phyloP scores from a whole-genome alignment of 108 stramenopile genomes.

The Mayamaea pseudoterrestris region DNA sequence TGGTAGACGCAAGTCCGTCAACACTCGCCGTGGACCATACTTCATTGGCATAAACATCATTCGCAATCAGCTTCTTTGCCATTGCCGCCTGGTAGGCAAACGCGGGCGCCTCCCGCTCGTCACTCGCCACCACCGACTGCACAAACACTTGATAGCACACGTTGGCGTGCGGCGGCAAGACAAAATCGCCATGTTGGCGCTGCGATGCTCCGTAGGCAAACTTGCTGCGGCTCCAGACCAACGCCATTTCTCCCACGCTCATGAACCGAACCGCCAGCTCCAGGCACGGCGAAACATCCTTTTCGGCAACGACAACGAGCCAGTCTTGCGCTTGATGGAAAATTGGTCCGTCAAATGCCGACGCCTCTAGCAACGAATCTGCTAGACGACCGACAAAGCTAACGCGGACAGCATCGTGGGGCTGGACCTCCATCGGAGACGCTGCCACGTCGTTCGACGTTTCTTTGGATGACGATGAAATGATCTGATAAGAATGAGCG shows the following conservation, averaged over 20 bases:
- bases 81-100: slow-evolving; percentile 25
- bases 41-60: slow-evolving; percentile 34
- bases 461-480: neutral
- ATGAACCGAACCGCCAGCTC: slow-evolving; percentile 51
- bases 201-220: slow-evolving; percentile 30
- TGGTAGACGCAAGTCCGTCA: slow-evolving; percentile 1
- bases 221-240: slow-evolving; percentile 39
- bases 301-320: slow-evolving; percentile 34
- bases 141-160: slow-evolving; percentile 29
- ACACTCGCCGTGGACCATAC: too few species aligned
- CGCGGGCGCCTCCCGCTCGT: slow-evolving; percentile 8
- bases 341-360: slow-evolving; percentile 5
- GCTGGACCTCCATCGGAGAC: slow-evolving; percentile 7
- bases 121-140: slow-evolving; percentile 1
- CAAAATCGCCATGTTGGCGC: slow-evolving; percentile 11
- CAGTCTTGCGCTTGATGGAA: slow-evolving; percentile 16
- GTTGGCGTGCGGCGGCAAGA: slow-evolving; percentile 31
- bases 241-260: slow-evolving; percentile 24
- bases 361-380: neutral
- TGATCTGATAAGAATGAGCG: neutral
- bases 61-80: slow-evolving; percentile 32
- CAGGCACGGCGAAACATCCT: slow-evolving; percentile 34
- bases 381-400: slow-evolving; percentile 27
- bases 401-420: slow-evolving; percentile 29
- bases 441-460: neutral